Base-by-base conservation (phyloP, 2,329 filamentous ascomycete species). In the Clonostachys sp. region DNA sequence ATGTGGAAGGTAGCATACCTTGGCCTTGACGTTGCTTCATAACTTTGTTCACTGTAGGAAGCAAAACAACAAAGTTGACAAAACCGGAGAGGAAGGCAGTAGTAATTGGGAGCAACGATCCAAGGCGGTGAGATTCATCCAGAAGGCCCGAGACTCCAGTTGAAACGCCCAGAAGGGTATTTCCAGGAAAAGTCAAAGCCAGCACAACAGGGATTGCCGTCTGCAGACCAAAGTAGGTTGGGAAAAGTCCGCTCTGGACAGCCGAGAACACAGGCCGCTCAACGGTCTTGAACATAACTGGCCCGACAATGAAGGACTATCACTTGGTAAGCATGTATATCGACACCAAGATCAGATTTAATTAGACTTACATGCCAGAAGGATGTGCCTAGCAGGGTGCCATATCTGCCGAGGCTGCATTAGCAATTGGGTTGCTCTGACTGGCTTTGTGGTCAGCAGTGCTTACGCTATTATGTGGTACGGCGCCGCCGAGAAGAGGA, bases 201-300 rank as follows among this genome's bases (percentile, higher is more conserved):
- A 96, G 73, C 18, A 89, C 61, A 14, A 86, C 65, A 1, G 94
- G 89, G 1, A 92, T 72, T 6, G 78, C 75, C 5, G 89, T 84
- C 70, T 97, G 92, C 48, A 97, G 72, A 42, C 81, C 75, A 65
- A 97, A 97, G 75, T 95, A 99, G 58, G 89, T 77, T 34, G 90
- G 90, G 71, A 96, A 96, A 46, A 91, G 81, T 53, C 81, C 81
- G 54, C 83, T 78, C 68, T 96, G 92, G 34, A 96, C 79, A 16
- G 83, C 76, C 24, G 86, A 82, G 72, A 99, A 97, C 62, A 89
- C 83, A 0, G 89, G 81, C 24, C 89, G 83, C 24, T 89, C 83
- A 36, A 96, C 82, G 12, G 81, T 78, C 61, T 78, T 84, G 75
- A 87, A 95, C 58, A 89, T 84, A 47, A 91, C 74, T 45, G 90